Percentiles rank a stretch among this genome's conserved stretches.
These are phyloP conservation scores for Neurospora tetrasperma DNA, from an alignment of 495 filamentous ascomycete genomes.

Conservation along the genomic window DNA sequence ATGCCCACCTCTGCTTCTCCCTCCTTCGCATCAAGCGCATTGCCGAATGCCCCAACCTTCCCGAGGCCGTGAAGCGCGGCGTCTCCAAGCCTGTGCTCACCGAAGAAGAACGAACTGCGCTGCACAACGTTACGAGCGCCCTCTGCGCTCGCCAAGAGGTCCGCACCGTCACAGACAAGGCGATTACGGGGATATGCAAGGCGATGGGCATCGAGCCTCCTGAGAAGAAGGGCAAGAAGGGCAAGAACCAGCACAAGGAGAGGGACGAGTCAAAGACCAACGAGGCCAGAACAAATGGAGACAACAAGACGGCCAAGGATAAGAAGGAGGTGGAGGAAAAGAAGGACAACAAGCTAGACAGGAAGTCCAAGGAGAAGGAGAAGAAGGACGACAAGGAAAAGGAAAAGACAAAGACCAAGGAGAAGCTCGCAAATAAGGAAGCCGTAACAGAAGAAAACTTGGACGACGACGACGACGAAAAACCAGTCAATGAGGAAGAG, in stretches of 20 bases:
- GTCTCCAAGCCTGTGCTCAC: slow-evolving; percentile 35
- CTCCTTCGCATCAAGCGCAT: slow-evolving; percentile 65
- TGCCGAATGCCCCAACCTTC: slow-evolving; percentile 37
- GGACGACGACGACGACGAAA: background rate
- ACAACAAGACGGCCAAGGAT: background rate
- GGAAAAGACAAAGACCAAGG: slow-evolving; percentile 8
- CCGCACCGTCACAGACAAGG: slow-evolving; percentile 52
- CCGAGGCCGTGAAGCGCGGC: slow-evolving; percentile 41
- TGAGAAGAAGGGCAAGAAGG: slow-evolving; percentile 23
- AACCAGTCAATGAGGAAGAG: slow-evolving; percentile 5
- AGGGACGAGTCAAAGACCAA: slow-evolving; percentile 1
- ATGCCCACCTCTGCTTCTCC: slow-evolving; percentile 63
- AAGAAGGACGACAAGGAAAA: slow-evolving; percentile 12
- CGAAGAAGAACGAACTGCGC: slow-evolving; percentile 35
- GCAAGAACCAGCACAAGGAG: slow-evolving; percentile 11
- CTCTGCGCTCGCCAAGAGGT: slow-evolving; percentile 70
- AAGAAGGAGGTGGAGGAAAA: slow-evolving; percentile 2
- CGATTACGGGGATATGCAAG: slow-evolving; percentile 51
- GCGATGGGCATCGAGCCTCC: slow-evolving; percentile 48
- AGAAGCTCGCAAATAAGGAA: slow-evolving; percentile 13
- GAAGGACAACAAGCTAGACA: slow-evolving; percentile 13
- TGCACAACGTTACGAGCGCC: slow-evolving; percentile 68
- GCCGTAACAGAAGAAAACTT: slow-evolving; percentile 1
- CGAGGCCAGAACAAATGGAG: slow-evolving; percentile 2
- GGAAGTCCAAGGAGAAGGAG: slow-evolving; percentile 10